These are phyloP conservation scores for Leccinellum luteum DNA, from an alignment of 768 basidiomycete genomes.

Conservation along the genomic window DNA sequence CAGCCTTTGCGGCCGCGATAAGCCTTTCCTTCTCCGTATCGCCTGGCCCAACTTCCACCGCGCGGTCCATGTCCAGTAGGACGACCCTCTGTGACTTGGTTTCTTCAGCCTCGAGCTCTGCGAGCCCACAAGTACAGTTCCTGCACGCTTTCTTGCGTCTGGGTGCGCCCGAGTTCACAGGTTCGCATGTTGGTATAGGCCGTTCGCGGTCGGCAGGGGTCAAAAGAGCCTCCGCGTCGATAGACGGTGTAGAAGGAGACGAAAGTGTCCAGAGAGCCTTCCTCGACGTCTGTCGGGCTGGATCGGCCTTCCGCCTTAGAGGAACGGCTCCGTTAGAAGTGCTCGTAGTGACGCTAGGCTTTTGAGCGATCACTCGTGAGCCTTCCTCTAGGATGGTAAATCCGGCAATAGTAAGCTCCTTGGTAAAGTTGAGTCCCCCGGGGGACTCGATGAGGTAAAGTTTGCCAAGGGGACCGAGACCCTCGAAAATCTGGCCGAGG, in stretches of 20 bases:
- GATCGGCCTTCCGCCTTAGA: conserved; percentile 51
- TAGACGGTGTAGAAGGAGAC: conserved; percentile 64
- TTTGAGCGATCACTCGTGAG: conserved; percentile 63
- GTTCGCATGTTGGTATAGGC: conserved; percentile 76
- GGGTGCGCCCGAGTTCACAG: conserved; percentile 46
- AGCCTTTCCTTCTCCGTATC: conserved; percentile 65
- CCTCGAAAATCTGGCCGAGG: conserved; percentile 56
- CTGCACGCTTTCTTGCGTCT: conserved; percentile 92
- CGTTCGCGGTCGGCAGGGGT: conserved; percentile 80
- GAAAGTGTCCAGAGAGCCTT: conserved; percentile 86
- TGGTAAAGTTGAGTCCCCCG: conserved; percentile 42
- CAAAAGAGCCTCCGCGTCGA: conserved; percentile 81
- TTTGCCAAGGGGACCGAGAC: conserved; percentile 65
- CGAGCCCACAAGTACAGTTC: conserved; percentile 93
- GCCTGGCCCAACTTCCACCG: conserved; percentile 54
- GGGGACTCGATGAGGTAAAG: conserved; percentile 61
- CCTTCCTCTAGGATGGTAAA: conserved; percentile 55
- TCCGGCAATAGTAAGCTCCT: conserved; percentile 63
- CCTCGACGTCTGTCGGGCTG: conserved; percentile 68
- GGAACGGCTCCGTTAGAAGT: conserved; percentile 34
- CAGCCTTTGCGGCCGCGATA: conserved; percentile 60
- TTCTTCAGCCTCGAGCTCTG: conserved; percentile 90
- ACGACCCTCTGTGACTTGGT: conserved; percentile 57
- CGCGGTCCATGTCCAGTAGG: conserved; percentile 58
- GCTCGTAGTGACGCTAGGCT: conserved; percentile 51